These are phyloP conservation scores for Gnomoniopsis sp. DNA, from an alignment of 2,329 filamentous ascomycete genomes.

Conservation along the genomic window DNA sequence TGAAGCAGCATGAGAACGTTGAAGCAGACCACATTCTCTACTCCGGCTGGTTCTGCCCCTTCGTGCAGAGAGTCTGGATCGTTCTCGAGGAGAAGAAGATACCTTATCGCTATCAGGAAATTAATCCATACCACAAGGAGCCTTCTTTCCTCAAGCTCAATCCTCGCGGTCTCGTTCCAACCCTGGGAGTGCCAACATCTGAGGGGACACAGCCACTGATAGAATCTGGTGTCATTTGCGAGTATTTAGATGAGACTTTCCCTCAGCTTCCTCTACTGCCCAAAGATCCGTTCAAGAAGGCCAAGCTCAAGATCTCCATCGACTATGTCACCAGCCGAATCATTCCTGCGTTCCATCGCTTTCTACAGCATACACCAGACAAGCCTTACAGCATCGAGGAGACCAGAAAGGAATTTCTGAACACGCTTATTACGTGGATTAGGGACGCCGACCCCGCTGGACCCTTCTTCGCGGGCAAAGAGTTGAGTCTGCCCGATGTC, in stretches of 20 bases:
- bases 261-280: slow-evolving; percentile 53
- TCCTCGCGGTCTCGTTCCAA: slow-evolving; percentile 70
- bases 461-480: slow-evolving; percentile 62
- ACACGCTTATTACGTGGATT: slow-evolving; percentile 59
- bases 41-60: slow-evolving; percentile 68
- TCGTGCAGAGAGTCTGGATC: slow-evolving; percentile 67
- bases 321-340: slow-evolving; percentile 66
- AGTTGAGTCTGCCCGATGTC: slow-evolving; percentile 63
- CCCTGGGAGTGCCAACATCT: slow-evolving; percentile 46
- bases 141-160: slow-evolving; percentile 64
- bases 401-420: slow-evolving; percentile 55
- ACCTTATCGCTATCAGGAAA: slow-evolving; percentile 68
- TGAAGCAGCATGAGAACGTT: slow-evolving; percentile 34
- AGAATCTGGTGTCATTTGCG: slow-evolving; percentile 67
- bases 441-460: slow-evolving; percentile 39
- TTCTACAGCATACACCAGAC: slow-evolving; percentile 49
- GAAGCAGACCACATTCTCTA: slow-evolving; percentile 40
- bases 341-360: slow-evolving; percentile 63
- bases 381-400: slow-evolving; percentile 45
- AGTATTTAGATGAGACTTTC: slow-evolving; percentile 71
- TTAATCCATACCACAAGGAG: slow-evolving; percentile 72
- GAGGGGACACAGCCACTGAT: slow-evolving; percentile 52
- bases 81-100: slow-evolving; percentile 68
- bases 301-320: slow-evolving; percentile 65
- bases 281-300: slow-evolving; percentile 57